Conservation (phyloP, 805 yeast species). For the Candida arabinofermentans region DNA sequence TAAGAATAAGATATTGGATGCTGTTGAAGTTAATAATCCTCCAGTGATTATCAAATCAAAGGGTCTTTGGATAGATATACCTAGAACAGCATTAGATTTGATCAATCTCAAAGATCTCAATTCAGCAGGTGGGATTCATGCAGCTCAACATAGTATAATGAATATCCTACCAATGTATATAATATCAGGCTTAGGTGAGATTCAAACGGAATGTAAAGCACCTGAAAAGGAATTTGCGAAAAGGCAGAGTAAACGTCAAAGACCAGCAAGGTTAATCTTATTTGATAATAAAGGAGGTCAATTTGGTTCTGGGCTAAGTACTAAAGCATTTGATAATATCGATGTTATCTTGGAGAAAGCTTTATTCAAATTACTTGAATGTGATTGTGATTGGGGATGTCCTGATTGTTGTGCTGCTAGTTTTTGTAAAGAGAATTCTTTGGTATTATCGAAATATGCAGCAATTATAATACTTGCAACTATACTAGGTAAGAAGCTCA, state of each 20-base stretch:
- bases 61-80: constrained; percentile 92
- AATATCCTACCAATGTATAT: constrained; percentile 71
- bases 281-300: constrained; percentile 81
- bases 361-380: constrained; percentile 51
- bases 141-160: constrained; percentile 88
- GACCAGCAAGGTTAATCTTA: constrained; percentile 87
- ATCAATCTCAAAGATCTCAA: constrained; percentile 56
- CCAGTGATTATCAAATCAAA: constrained; percentile 66
- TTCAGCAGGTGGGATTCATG: constrained; percentile 92
- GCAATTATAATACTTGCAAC: constrained; percentile 64
- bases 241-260: constrained; percentile 60
- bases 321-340: constrained; percentile 75
- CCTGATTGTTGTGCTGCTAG: constrained; percentile 85
- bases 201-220: constrained; percentile 92
- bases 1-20: constrained; percentile 77
- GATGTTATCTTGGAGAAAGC: constrained; percentile 64
- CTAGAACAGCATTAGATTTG: constrained; percentile 55
- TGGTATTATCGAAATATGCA: constrained; percentile 86
- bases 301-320: constrained; percentile 73
- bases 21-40: constrained; percentile 88
- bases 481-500: constrained; percentile 52
- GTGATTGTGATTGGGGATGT: constrained; percentile 68
- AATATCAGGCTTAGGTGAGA: constrained; percentile 70
- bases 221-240: constrained; percentile 93
- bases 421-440: constrained; percentile 73